Base-by-base conservation (phyloP, 2,329 filamentous ascomycete species). In the Sclerotinia trifoliorum region DNA sequence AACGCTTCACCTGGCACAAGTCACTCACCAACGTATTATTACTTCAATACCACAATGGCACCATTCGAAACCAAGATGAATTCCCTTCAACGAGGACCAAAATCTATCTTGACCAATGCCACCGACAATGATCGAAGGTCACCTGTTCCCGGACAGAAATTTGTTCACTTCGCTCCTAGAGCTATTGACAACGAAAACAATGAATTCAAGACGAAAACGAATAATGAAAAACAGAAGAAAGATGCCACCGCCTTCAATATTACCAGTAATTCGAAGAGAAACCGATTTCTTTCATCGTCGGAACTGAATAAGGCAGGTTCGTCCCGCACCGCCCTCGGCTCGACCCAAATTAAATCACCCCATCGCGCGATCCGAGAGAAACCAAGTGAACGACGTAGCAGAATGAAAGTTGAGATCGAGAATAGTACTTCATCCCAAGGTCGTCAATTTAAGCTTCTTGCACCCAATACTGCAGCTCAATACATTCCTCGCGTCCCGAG, bases 121-220 rank as follows among this genome's bases (percentile, higher is more conserved):
- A 13, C 54, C n/a, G n/a, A 44, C 19, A 29, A 26, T 29, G 19
- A n/a, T 29, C 44, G n/a, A 51, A 66, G 44, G 10, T 29, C 54
- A 17, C 52, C 52, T 32, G 54, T 44, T 15, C 32, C 51, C 13
- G 51, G 29, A 29, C 44, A 66, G 6, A 66, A 60, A 32, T 46
- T 35, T 32, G 44, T 75, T 13, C 70, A 66, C 32, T 75, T 72
- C 70, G 69, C 67, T 49, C 35, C 70, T 13, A 56, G 70, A 15
- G 63, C 70, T 13, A 42, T 73, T 46, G 68, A 71, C 52, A 71
- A 71, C 46, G 68, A 72, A 42, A 35, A 48, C 21, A 68, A 51
- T 49, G 29, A 39, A 51, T 39, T 13, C 11, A n/a, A 61, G 15
- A 51, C 24, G 13, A 44, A 24, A 5, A 6, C 49, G 15, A 66